Base-by-base conservation (phyloP, 2,329 filamentous ascomycete genomes). In the Calonectria pseudoreteaudii region DNA sequence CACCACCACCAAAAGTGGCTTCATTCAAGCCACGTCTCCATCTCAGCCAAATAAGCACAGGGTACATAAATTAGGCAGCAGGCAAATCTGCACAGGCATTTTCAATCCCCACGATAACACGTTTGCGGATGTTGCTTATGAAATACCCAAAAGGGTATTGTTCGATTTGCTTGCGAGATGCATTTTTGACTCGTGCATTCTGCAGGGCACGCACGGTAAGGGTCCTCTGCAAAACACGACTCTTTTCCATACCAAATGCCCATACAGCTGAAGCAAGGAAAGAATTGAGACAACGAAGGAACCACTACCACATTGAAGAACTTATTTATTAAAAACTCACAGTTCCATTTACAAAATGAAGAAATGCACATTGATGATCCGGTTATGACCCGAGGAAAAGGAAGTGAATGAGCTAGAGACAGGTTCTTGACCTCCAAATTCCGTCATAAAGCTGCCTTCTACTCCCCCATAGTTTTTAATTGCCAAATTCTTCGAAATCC, bases 401-500 rank as follows among this genome's bases (percentile, higher is more conserved):
- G 16, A 20, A n/a, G 20, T 47, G 41, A 47, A 47, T 47, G 4
- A 47, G 9, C 44, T 23, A 23, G n/a, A 9, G 9, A 23, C n/a
- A 23, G 10, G 10, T 47, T 47, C n/a, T 47, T 13, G 10, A 47
- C 20, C n/a, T 13, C 44, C n/a, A 23, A 47, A 13, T 47, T 13
- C n/a, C 44, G 5, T 13, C n/a, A 23, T 13, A 9, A n/a, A 23
- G 10, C 9, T 10, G 9, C n/a, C 20, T 23, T 23, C 16, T 53
- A 53, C 11, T 30, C 28, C 28, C 31, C 50, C 8, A 53, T 28
- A 4, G 10, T 30, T 31, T 53, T 53, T 16, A 53, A 53, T 31
- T 53, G 14, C 50, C 50, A 11, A 28, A 31, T 53, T 53, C 50
- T 53, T 28, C 38, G 66, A 38, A 71, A 65, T 18, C 76, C 76